Conservation (phyloP, 179 eudicot genomes). For the Amaranthus tricolor region DNA sequence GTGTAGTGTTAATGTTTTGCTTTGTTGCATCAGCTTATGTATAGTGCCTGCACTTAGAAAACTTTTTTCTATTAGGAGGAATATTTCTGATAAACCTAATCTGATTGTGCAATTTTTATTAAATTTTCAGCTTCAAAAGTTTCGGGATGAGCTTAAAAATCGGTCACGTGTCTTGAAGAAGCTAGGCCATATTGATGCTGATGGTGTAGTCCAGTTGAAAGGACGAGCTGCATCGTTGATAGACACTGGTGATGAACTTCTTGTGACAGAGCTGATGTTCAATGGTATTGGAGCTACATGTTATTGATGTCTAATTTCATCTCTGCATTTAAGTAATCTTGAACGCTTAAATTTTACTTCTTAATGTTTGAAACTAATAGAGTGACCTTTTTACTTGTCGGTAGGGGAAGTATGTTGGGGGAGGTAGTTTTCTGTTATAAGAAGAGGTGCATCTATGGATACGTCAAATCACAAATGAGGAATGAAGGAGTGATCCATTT, state of each 20-base stretch:
- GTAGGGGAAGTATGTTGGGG: too few species aligned
- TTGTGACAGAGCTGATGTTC: constrained; percentile 95
- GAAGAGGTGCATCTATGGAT: too few species aligned
- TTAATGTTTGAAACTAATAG: too few species aligned
- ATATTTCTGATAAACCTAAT: background rate
- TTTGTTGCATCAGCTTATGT: constrained; percentile 5
- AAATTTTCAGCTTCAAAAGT: constrained; percentile 81
- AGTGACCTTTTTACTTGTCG: too few species aligned
- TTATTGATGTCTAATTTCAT: background rate
- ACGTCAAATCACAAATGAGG: too few species aligned
- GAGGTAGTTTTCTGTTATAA: too few species aligned
- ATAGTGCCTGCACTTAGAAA: background rate
- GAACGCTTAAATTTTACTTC: too few species aligned
- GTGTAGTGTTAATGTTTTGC: background rate
- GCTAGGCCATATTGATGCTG: constrained; percentile 96
- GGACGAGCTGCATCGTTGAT: constrained; percentile 93
- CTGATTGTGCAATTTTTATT: background rate
- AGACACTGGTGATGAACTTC: constrained; percentile 97
- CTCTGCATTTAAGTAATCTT: too few species aligned
- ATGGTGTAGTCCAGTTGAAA: constrained; percentile 89
- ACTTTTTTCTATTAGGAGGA: background rate
- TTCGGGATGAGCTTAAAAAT: constrained; percentile 92
- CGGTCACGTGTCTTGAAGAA: constrained; percentile 90
- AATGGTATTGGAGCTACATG: constrained; percentile 45
- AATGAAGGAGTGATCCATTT: too few species aligned